These are phyloP conservation scores for Murraya koenigii DNA, from an alignment of 345 rosid genomes.

Conservation along the genomic window DNA sequence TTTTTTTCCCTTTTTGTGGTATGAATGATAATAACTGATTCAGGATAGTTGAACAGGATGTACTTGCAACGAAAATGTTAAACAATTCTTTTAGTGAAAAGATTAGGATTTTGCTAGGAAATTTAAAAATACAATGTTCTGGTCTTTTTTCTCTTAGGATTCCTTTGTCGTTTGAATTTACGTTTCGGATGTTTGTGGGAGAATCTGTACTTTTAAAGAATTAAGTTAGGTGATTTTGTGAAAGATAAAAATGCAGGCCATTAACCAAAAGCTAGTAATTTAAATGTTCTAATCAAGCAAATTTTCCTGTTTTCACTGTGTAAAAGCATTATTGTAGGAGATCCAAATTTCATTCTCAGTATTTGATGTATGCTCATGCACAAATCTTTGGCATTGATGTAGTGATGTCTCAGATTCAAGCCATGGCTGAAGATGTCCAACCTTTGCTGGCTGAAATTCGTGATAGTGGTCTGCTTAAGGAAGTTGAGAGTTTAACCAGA, in stretches of 20 bases:
- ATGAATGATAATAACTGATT: background rate
- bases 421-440: slow-evolving; percentile 96
- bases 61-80: background rate
- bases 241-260: background rate
- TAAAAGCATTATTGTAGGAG: background rate
- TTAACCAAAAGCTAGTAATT: background rate
- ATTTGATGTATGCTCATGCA: slow-evolving; percentile 42
- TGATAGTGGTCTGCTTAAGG: slow-evolving; percentile 83
- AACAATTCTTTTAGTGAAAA: background rate
- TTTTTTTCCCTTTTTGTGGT: background rate
- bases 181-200: background rate
- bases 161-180: background rate
- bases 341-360: background rate
- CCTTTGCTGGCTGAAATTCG: slow-evolving; percentile 91
- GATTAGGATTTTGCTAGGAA: background rate
- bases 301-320: background rate
- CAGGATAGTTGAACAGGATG: background rate
- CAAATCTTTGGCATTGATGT: slow-evolving; percentile 50
- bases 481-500: slow-evolving; percentile 78
- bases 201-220: background rate
- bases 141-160: background rate
- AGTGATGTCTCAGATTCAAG: slow-evolving; percentile 89
- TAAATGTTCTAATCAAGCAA: background rate
- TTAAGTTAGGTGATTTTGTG: background rate
- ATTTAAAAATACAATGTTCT: background rate